Conservation (phyloP, 805 yeast species). For the Candida pseudoglaebosa region DNA sequence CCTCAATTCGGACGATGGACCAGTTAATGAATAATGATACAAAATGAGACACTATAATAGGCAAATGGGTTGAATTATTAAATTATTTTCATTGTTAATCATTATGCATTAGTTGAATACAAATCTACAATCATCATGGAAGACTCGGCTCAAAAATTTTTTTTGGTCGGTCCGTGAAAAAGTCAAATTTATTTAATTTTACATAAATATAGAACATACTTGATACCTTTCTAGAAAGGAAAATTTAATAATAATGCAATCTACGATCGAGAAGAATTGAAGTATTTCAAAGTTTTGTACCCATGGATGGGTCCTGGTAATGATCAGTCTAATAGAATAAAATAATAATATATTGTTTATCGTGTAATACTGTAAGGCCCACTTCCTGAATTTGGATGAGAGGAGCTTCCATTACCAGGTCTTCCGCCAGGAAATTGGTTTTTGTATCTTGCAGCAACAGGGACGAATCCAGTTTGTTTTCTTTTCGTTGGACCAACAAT, state of each 20-base stretch:
- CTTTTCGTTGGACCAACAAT: conserved; percentile 25
- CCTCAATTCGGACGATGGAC: neutral
- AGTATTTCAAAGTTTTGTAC: too few relatives aligned
- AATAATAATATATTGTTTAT: neutral
- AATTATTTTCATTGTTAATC: too few relatives aligned
- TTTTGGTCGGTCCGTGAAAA: too few relatives aligned
- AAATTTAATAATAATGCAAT: neutral
- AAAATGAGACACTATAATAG: too few relatives aligned
- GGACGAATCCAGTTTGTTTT: conserved; percentile 18
- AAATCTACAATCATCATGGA: too few relatives aligned
- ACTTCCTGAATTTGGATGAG: conserved; percentile 14
- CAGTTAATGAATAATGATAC: too few relatives aligned
- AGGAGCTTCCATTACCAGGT: conserved; percentile 6
- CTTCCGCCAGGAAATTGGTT: conserved; percentile 6
- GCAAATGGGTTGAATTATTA: too few relatives aligned
- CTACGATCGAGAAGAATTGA: neutral
- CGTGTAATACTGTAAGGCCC: conserved; percentile 21
- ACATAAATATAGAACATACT: too few relatives aligned
- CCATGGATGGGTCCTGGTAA: too few relatives aligned
- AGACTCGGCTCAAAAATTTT: too few relatives aligned
- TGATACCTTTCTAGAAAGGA: neutral
- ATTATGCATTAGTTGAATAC: too few relatives aligned
- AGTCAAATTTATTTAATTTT: neutral
- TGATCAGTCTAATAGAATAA: neutral
- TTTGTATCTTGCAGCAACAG: conserved; percentile 16